Base-by-base conservation (phyloP, 2,329 filamentous ascomycete species). In the Diaporthe velutina region DNA sequence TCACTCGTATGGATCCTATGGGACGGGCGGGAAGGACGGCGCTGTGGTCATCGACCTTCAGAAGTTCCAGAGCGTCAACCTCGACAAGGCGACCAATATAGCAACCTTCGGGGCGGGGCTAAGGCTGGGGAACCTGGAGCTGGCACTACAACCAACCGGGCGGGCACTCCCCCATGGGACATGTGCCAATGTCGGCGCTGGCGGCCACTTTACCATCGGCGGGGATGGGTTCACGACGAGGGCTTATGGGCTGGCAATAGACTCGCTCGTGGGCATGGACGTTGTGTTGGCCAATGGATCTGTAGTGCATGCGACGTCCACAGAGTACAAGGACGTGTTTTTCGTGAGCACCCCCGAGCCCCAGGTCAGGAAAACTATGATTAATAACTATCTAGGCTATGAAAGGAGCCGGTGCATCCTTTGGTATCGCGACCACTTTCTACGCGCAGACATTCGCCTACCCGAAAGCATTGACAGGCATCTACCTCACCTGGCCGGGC, bases 1-100 rank as follows among this genome's bases (percentile, higher is more conserved):
- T 0, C 89, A 90, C 78, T 87, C 85, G 54, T 90, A 89, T 79
- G 89, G 82, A 0, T 89, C 87, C 52, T 88, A 85, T 72, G 86
- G 86, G 75, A 82, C 82, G 15, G 85, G 85, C 1, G 85, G 85
- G 4, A 80, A 82, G 30, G 81, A 86, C 76, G 84, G 85, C 0
- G 83, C 83, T 17, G 78, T 87, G 22, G 81, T 87, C 19, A 78
- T 88, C 40, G 82, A 85, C 58, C 75, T 87, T 38, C 82, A 86
- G 48, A 79, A 80, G 4, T 84, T 86, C 80, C 79, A 84, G n/a
- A 76, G 76, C 5, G 80, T 87, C 38, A 79, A 76, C 1, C 75
- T 85, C 17, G 77, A 83, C 67, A 74, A 76, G 2, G 70, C 66
- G 30, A 82, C 81, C 2, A 78, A 78, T 9, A 79, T 83, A n/a